Evolutionary conservation across 192 early-diverging fungal species (phyloP).

Genomic region (Rhizoclosmatium globosum): DNA sequence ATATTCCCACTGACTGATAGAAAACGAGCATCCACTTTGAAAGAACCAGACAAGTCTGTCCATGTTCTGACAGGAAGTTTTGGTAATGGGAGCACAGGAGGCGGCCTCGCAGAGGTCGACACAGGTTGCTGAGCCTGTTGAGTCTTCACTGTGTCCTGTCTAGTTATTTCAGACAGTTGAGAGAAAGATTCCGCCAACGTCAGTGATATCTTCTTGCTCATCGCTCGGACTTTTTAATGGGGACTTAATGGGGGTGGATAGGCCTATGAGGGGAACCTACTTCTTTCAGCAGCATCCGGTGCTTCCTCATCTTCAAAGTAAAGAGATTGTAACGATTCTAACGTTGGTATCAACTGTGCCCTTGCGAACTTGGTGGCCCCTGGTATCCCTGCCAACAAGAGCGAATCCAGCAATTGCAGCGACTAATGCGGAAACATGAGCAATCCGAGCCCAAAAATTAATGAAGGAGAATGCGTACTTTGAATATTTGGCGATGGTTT

Average conservation of each 20-base stretch:
- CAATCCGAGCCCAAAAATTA: background rate
- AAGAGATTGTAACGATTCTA: background rate
- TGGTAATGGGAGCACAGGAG: background rate
- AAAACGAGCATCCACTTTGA: conserved; percentile 35
- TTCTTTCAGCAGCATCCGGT: conserved; percentile 25
- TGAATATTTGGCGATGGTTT: conserved; percentile 22
- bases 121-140: background rate
- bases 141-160: background rate
- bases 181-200: background rate
- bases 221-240: conserved; percentile 3
- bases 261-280: conserved; percentile 1
- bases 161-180: background rate
- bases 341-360: background rate
- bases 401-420: conserved; percentile 12
- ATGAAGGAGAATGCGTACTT: conserved; percentile 3
- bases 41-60: conserved; percentile 36
- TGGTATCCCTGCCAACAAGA: conserved; percentile 1
- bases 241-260: background rate
- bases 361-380: conserved; percentile 1
- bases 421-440: conserved; percentile 14
- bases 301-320: conserved; percentile 36
- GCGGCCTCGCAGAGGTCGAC: background rate
- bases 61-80: conserved; percentile 20
- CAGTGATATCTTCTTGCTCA: conserved; percentile 9
- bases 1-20: conserved; percentile 2